phyloP scores from a whole-genome alignment of 2,329 filamentous ascomycete species.

The Aureobasidium sp. region DNA sequence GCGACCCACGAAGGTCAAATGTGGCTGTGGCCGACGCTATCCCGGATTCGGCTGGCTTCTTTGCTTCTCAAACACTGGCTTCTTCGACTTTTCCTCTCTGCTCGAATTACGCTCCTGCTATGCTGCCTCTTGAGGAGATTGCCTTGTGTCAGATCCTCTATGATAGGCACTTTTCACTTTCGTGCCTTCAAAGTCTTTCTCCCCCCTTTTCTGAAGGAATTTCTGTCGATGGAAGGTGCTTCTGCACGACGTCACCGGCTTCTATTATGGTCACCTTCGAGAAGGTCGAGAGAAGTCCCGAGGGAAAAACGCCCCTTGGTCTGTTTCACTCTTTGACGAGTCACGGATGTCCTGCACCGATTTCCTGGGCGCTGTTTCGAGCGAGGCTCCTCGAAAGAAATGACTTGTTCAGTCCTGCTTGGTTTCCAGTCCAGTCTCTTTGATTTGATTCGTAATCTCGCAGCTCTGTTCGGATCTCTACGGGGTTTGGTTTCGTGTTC shows the following conservation, averaged over 20 bases:
- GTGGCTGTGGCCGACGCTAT: slow-evolving; percentile 8
- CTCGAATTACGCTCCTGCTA: slow-evolving; percentile 12
- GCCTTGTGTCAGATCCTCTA: slow-evolving; percentile 11
- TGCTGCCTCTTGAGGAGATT: slow-evolving; percentile 12
- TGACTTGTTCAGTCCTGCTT: not conserved
- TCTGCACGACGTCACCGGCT: slow-evolving; percentile 4
- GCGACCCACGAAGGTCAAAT: not conserved
- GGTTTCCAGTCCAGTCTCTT: slow-evolving; percentile 1
- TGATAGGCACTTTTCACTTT: not conserved
- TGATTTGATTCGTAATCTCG: slow-evolving; percentile 6
- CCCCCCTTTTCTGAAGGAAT: not conserved
- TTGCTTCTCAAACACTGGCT: slow-evolving; percentile 1
- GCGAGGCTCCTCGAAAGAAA: slow-evolving; percentile 7
- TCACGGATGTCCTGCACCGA: slow-evolving; percentile 8
- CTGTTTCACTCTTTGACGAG: slow-evolving; percentile 12
- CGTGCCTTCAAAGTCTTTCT: not conserved
- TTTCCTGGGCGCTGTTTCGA: slow-evolving; percentile 12
- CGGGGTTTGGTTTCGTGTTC: not conserved
- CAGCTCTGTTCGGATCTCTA: not conserved
- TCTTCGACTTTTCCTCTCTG: slow-evolving; percentile 5
- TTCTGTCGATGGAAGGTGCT: not conserved
- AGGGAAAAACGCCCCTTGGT: slow-evolving; percentile 7
- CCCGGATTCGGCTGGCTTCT: not conserved
- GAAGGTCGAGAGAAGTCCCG: slow-evolving; percentile 10
- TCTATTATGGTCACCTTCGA: slow-evolving; percentile 3